Conservation (phyloP, 2,329 filamentous ascomycete species). For the Sarocladiaceae sp. region DNA sequence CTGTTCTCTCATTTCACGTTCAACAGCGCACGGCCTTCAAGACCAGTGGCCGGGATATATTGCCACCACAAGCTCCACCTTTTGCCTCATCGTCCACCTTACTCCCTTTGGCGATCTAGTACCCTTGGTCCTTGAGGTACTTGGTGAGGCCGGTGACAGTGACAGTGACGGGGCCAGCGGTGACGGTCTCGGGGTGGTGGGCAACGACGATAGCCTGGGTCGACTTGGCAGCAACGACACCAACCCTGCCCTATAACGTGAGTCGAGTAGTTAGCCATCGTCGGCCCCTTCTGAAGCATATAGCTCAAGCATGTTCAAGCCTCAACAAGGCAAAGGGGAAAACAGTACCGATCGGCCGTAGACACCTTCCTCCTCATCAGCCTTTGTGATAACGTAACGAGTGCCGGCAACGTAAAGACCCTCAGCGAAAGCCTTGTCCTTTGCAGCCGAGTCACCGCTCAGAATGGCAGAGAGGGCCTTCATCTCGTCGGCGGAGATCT, state of each 20-base stretch:
- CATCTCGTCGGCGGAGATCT: slow-evolving; percentile 50
- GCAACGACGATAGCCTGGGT: slow-evolving; percentile 82
- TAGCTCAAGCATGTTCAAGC: too few species aligned
- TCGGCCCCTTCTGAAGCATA: too few species aligned
- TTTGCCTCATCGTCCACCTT: slow-evolving; percentile 11
- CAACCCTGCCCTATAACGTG: slow-evolving; percentile 61
- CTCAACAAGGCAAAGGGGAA: neutral
- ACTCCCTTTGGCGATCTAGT: slow-evolving; percentile 49
- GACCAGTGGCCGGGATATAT: slow-evolving; percentile 1
- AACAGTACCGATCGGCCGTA: slow-evolving; percentile 77
- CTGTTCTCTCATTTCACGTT: neutral
- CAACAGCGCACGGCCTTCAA: neutral
- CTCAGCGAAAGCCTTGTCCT: slow-evolving; percentile 63
- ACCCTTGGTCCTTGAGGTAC: slow-evolving; percentile 76
- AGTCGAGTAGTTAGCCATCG: neutral
- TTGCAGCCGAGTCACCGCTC: slow-evolving; percentile 36
- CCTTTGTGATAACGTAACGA: slow-evolving; percentile 73
- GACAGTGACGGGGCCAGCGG: slow-evolving; percentile 71
- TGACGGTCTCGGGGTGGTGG: slow-evolving; percentile 72
- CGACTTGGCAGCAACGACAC: slow-evolving; percentile 81
- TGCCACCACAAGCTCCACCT: slow-evolving; percentile 7
- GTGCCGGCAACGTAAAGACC: slow-evolving; percentile 74
- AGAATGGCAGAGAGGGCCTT: slow-evolving; percentile 53
- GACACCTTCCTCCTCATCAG: slow-evolving; percentile 67
- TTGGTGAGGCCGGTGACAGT: slow-evolving; percentile 81